phyloP scores from a whole-genome alignment of 495 filamentous ascomycete species.

The Rusavskia elegans region DNA sequence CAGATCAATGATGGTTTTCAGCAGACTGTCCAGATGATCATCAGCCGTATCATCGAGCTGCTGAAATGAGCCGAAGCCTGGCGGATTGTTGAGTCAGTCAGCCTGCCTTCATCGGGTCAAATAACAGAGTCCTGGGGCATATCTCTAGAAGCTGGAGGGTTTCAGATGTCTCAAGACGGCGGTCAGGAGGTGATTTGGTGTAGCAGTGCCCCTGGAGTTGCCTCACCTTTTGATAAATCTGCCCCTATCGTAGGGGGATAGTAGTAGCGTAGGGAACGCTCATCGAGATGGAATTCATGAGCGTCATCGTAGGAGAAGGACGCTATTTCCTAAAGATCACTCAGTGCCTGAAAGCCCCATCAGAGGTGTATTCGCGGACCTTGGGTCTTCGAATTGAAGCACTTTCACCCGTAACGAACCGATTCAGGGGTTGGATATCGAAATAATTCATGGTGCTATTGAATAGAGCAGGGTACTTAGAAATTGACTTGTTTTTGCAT shows the following conservation, averaged over 20 bases:
- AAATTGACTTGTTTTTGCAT: too few relatives aligned
- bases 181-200: too few relatives aligned
- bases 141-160: too few relatives aligned
- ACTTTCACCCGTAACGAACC: conserved; percentile 38
- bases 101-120: too few relatives aligned
- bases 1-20: conserved; percentile 55
- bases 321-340: conserved; percentile 56
- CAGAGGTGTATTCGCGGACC: conserved; percentile 23
- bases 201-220: too few relatives aligned
- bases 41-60: conserved; percentile 69
- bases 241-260: conserved; percentile 58
- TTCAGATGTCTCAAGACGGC: too few relatives aligned
- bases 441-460: conserved; percentile 29
- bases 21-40: conserved; percentile 74
- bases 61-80: conserved; percentile 60
- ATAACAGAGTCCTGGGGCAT: too few relatives aligned
- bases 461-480: too few relatives aligned
- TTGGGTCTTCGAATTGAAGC: conserved; percentile 52
- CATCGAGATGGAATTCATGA: conserved; percentile 59
- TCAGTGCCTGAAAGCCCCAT: neutral
- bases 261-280: conserved; percentile 72
- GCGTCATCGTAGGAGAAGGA: conserved; percentile 82
- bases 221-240: conserved; percentile 45
- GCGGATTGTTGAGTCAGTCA: too few relatives aligned
- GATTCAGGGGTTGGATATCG: conserved; percentile 44